Evolutionary conservation across 805 yeast species (phyloP).

Genomic region (Lachancea fermentati): DNA sequence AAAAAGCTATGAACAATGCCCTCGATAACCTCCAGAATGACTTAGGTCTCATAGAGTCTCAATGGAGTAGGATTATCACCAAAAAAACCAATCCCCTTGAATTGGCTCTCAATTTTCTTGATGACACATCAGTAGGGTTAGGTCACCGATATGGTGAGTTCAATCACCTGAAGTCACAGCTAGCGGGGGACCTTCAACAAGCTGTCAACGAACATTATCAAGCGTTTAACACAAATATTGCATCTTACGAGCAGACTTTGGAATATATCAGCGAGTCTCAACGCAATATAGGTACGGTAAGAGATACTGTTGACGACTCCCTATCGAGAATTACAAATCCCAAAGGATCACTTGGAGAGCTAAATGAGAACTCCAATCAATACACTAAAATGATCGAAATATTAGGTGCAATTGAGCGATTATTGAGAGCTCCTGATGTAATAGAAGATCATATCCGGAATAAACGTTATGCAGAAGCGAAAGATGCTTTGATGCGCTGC

Average conservation of each 20-base stretch:
- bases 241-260: slow-evolving; percentile 72
- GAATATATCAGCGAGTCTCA: slow-evolving; percentile 62
- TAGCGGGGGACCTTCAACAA: slow-evolving; percentile 51
- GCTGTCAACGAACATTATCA: slow-evolving; percentile 81
- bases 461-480: slow-evolving; percentile 63
- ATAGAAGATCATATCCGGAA: slow-evolving; percentile 66
- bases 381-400: slow-evolving; percentile 67
- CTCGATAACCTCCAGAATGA: slow-evolving; percentile 28
- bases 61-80: slow-evolving; percentile 46
- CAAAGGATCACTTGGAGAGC: slow-evolving; percentile 53
- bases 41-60: slow-evolving; percentile 32
- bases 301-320: slow-evolving; percentile 43
- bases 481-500: slow-evolving; percentile 45
- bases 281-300: slow-evolving; percentile 43
- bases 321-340: slow-evolving; percentile 47
- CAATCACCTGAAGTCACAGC: slow-evolving; percentile 47
- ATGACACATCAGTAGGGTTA: slow-evolving; percentile 85
- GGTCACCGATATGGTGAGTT: slow-evolving; percentile 72
- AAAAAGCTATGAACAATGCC: slow-evolving; percentile 26
- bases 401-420: slow-evolving; percentile 57
- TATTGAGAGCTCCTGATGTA: slow-evolving; percentile 52
- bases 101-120: slow-evolving; percentile 74
- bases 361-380: slow-evolving; percentile 56
- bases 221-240: slow-evolving; percentile 78
- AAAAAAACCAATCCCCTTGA: slow-evolving; percentile 76